These are phyloP conservation scores for Ramaria sp. DNA, from an alignment of 768 basidiomycete species.

Conservation along the genomic window DNA sequence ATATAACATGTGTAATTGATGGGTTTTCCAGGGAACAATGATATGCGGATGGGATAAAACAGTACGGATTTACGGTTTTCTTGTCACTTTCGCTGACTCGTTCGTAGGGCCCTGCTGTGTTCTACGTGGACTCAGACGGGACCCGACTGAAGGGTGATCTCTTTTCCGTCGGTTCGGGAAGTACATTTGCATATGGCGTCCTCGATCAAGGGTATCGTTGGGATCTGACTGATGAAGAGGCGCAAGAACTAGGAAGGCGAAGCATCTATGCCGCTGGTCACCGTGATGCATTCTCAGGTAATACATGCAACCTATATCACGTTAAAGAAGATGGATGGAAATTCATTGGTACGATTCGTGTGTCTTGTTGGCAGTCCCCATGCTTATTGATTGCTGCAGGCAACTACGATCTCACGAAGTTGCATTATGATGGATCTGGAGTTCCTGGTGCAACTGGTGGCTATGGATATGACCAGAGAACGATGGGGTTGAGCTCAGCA, in stretches of 20 bases:
- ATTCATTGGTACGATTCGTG: conserved; percentile 66
- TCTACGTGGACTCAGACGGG: conserved; percentile 97
- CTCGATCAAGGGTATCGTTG: conserved; percentile 91
- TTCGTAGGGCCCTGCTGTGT: conserved; percentile 75
- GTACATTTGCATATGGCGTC: conserved; percentile 98
- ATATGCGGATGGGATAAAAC: conserved; percentile 99
- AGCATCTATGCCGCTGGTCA: conserved; percentile 97
- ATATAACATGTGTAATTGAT: not conserved
- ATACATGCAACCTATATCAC: conserved; percentile 92
- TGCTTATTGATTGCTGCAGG: conserved; percentile 34
- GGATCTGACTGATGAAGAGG: conserved; percentile 89
- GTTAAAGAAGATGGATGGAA: conserved; percentile 93
- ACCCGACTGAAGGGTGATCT: conserved; percentile 90
- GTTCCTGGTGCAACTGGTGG: conserved; percentile 55
- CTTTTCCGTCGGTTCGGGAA: conserved; percentile 98
- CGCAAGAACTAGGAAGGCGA: conserved; percentile 85
- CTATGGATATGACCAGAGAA: conserved; percentile 72
- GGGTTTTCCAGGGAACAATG: conserved; percentile 77
- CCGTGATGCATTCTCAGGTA: conserved; percentile 92
- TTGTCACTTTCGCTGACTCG: not conserved
- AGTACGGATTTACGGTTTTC: conserved; percentile 29
- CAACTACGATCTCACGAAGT: conserved; percentile 82
- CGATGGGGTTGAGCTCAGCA: conserved; percentile 9
- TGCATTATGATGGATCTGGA: conserved; percentile 87
- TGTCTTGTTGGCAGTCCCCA: not conserved